Evolutionary conservation across 108 stramenopile genomes (phyloP), one percentile per base, ranked within the genome.

Genomic region (Parmales sp.): DNA sequence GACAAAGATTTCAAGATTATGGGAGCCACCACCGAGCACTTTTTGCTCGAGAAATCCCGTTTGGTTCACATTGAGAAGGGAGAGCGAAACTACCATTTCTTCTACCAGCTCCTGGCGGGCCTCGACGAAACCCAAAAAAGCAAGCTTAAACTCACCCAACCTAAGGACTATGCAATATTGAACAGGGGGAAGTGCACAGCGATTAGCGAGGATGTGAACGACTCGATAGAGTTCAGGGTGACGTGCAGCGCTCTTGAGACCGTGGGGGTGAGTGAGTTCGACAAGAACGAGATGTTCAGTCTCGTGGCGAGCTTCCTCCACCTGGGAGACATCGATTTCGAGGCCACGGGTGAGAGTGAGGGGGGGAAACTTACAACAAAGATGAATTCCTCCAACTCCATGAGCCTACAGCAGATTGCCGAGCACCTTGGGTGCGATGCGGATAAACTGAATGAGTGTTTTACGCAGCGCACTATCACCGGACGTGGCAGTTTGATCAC

Each of bases 321-420:
- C 43, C 74, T 97, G 13, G 96, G 94, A 4, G 93, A 97, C 63
- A 72, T 95, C 5, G 74, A 81, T 0, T 95, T 98, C 68, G 23
- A 6, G 5, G 18, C 44, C 37, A n/a, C 20, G 23, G 23, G 37
- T 29, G 64, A 39, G 6, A 29, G 19, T 51, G 37, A 63, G 16
- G 38, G 18, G 39, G 39, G 18, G 37, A 44, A 37, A 7, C 16
- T 45, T 2, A 22, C 6, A 43, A 11, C 13, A 8, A 67, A 2
- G 9, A 20, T 20, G 16, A 65, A 1, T 49, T n/a, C 19, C 3
- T 48, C 23, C 46, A 13, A 4, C 46, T 4, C 23, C 16, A 48
- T 23, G 16, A 13, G 11, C 46, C n/a, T n/a, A n/a, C n/a, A n/a
- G n/a, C n/a, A n/a, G n/a, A 20, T 60, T 20, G 26, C 54, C 28